phyloP scores from a whole-genome alignment of 2,329 filamentous ascomycete genomes.

The Paecilomyces formosus region DNA sequence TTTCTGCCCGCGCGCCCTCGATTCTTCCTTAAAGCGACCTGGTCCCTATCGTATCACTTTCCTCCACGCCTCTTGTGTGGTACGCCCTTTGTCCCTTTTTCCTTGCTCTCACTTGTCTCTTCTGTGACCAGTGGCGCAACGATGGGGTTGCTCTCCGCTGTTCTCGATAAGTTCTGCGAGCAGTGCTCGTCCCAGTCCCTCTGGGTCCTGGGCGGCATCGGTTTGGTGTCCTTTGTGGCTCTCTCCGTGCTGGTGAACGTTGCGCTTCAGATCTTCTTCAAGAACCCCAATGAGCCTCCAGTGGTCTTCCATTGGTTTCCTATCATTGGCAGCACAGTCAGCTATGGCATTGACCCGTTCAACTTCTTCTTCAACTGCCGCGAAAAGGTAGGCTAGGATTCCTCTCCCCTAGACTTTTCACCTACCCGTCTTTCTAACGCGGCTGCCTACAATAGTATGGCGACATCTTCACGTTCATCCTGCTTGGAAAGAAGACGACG shows the following conservation, averaged over 20 bases:
- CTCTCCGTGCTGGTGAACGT: slow-evolving; percentile 69
- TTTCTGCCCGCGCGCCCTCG: neutral
- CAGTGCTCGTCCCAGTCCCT: slow-evolving; percentile 41
- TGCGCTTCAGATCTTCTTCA: slow-evolving; percentile 68
- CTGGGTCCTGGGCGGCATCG: slow-evolving; percentile 39
- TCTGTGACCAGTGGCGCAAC: slow-evolving; percentile 7
- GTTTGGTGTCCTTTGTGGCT: slow-evolving; percentile 41
- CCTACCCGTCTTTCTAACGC: neutral
- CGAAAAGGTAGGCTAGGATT: slow-evolving; percentile 56
- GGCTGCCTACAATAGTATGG: slow-evolving; percentile 53
- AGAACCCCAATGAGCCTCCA: slow-evolving; percentile 70
- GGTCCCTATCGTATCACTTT: neutral
- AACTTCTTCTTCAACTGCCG: slow-evolving; percentile 58
- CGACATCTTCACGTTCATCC: slow-evolving; percentile 82
- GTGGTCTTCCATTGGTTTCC: slow-evolving; percentile 59
- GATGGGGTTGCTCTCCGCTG: slow-evolving; percentile 47
- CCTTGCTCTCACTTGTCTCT: slow-evolving; percentile 1
- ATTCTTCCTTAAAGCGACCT: slow-evolving; percentile 2
- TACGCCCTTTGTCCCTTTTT: neutral
- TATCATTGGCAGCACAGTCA: slow-evolving; percentile 81
- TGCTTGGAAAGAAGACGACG: slow-evolving; percentile 82
- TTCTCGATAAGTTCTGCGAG: slow-evolving; percentile 38
- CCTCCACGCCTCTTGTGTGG: neutral
- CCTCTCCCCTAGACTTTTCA: neutral
- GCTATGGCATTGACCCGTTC: slow-evolving; percentile 80